Evolutionary conservation across 768 basidiomycete species (phyloP), one percentile per base, ranked within the genome.

Genomic region (Saitozyma podzolica): DNA sequence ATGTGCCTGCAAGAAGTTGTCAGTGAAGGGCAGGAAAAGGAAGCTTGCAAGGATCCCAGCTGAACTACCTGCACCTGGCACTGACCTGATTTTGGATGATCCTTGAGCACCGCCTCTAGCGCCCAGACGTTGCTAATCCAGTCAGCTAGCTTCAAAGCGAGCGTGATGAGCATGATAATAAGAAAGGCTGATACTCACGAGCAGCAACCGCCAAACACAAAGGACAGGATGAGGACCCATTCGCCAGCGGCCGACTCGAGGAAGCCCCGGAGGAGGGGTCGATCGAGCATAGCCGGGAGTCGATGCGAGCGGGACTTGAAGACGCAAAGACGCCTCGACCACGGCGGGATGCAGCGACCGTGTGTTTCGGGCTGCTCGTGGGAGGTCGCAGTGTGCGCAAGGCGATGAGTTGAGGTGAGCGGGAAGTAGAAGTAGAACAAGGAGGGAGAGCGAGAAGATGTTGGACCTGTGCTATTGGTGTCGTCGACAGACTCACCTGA

Each of bases 171-270:
- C 40, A 9, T 17, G 37, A 51, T 6, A 13, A 8, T 11, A 9
- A 16, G 49, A 17, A 10, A 40, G 16, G 16, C 29, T 9, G 11
- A 48, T 10, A 68, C 69, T 54, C 41, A 72, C 88, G 87, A 82
- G 84, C 91, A 92, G 72, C 91, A 92, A 17, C 91, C 90, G 20
- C 90, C 90, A 67, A 91, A 84, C 6, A 92, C 86, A 67, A 89
- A 82, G 0, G 83, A 82, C 19, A 89, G 76, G 0, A 85, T 87
- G 9, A 86, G 80, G 8, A 84, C 59, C 90, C 89, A 92, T 68
- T 84, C 78, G 20, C 63, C 64, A 14, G 64, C 60, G 9, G 69
- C 47, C 20, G 53, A 59, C 58, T 73, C 62, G 14, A 69, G 8
- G 4, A 66, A 20, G 1, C 61, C 61, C 7, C 51, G 58, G 20